phyloP scores from a whole-genome alignment of 106 monocot genomes.

The Dioscorea zingiberensis region DNA sequence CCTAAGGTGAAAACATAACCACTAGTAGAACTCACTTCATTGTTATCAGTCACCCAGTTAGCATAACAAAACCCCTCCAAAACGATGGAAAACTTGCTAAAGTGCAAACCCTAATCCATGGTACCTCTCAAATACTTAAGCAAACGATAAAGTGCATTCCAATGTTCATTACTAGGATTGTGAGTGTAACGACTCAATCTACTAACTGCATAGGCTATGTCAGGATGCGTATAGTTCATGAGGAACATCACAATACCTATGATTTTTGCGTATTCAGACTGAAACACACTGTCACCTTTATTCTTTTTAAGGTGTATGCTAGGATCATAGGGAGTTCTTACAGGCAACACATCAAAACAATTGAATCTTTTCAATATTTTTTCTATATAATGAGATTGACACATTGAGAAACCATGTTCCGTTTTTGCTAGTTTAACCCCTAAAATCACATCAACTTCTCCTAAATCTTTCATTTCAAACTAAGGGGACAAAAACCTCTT shows the following conservation, averaged over 20 bases:
- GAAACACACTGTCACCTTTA: background rate
- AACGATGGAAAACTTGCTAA: background rate
- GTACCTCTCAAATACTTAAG: background rate
- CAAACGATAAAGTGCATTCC: no score
- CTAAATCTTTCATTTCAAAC: no score
- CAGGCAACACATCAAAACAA: no score
- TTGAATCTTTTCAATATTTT: no score
- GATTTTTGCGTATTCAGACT: background rate
- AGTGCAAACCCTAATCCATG: background rate
- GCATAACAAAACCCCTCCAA: background rate
- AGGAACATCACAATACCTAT: background rate
- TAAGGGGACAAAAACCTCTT: background rate
- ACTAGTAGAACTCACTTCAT: background rate
- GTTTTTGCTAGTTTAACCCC: no score
- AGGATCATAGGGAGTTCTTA: no score
- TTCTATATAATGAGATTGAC: no score
- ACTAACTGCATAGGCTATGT: constrained; percentile 1
- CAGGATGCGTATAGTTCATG: background rate
- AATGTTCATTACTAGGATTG: no score
- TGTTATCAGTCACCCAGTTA: background rate
- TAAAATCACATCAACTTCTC: no score
- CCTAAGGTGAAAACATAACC: background rate
- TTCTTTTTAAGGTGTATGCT: no score
- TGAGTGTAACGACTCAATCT: no score
- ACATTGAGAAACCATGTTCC: no score